A percentile compares a stretch with the other conserved stretches of the same genome.
Evolutionary conservation across 805 yeast species (phyloP).

Genomic region (Naumovozyma baii): DNA sequence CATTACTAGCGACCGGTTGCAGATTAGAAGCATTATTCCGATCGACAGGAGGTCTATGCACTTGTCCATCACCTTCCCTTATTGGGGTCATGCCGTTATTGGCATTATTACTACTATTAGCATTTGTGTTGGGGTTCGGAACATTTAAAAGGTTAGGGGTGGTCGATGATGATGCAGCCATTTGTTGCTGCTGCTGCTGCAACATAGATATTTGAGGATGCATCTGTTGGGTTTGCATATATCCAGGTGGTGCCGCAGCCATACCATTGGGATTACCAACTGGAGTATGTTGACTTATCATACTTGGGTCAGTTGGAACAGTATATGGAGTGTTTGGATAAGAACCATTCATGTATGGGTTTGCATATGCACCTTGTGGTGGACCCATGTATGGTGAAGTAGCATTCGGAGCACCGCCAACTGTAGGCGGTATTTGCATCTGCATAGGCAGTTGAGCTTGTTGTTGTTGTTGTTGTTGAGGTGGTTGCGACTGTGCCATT

Average conservation of each 20-base stretch:
- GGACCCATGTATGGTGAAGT: not conserved
- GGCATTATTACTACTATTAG: slow-evolving; percentile 4
- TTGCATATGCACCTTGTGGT: not conserved
- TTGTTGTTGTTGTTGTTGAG: slow-evolving; percentile 8
- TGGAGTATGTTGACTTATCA: not conserved
- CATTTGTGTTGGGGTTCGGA: too few relatives aligned
- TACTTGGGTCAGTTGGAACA: not conserved
- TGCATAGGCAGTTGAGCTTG: slow-evolving; percentile 2
- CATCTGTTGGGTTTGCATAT: not conserved
- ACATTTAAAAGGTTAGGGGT: too few relatives aligned
- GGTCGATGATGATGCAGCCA: too few relatives aligned
- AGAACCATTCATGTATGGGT: not conserved
- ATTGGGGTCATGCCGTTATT: not conserved
- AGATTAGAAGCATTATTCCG: not conserved
- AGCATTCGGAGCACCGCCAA: not conserved
- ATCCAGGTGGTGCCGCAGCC: too few relatives aligned
- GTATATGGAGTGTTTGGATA: not conserved
- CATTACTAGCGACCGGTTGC: too few relatives aligned
- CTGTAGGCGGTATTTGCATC: slow-evolving; percentile 3
- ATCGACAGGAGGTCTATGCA: not conserved
- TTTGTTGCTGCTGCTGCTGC: slow-evolving; percentile 6
- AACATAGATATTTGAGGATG: slow-evolving; percentile 8
- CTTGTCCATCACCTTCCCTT: not conserved
- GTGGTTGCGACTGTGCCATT: slow-evolving; percentile 1
- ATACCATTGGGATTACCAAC: not conserved